Evolutionary conservation across 805 yeast genomes (phyloP), one percentile per base, ranked within the genome.

Genomic region (Ogataea siamensis): DNA sequence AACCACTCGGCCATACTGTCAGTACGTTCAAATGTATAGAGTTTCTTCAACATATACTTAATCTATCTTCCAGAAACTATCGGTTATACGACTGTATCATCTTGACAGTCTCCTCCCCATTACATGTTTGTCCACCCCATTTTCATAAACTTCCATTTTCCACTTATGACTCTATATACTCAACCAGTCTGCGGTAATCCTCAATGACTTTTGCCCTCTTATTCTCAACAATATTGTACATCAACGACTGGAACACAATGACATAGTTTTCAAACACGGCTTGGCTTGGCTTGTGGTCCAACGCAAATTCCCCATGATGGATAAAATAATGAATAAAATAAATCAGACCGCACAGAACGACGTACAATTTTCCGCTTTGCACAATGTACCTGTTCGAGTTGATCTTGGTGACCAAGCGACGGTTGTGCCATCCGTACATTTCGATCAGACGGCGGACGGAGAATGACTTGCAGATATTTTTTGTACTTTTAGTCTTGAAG

Each of bases 1-100:
- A 60, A 60, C 65, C 65, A 57, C 65, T 60, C 65, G 65, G 65
- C 65, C 65, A 60, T 55, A 53, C 65, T 57, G 63, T 53, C 65
- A 26, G 31, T 36, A 26, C 29, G 24, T 18, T 30, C 20, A 11
- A 24, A 18, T 18, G 10, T 15, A 23, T 8, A n/a, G n/a, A 5
- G 5, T 7, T 18, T n/a, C n/a, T n/a, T n/a, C n/a, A n/a, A n/a
- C n/a, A n/a, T n/a, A n/a, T n/a, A n/a, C n/a, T n/a, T n/a, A n/a
- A n/a, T n/a, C n/a, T n/a, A n/a, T n/a, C n/a, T n/a, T n/a, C n/a
- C n/a, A n/a, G n/a, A n/a, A n/a, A n/a, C n/a, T n/a, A n/a, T n/a
- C n/a, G n/a, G n/a, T n/a, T n/a, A n/a, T n/a, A n/a, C n/a, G n/a
- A n/a, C n/a, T n/a, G n/a, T n/a, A n/a, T n/a, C n/a, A n/a, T n/a